Evolutionary conservation across 2,329 filamentous ascomycete genomes (phyloP).

Genomic region (Fusarium torreyae): DNA sequence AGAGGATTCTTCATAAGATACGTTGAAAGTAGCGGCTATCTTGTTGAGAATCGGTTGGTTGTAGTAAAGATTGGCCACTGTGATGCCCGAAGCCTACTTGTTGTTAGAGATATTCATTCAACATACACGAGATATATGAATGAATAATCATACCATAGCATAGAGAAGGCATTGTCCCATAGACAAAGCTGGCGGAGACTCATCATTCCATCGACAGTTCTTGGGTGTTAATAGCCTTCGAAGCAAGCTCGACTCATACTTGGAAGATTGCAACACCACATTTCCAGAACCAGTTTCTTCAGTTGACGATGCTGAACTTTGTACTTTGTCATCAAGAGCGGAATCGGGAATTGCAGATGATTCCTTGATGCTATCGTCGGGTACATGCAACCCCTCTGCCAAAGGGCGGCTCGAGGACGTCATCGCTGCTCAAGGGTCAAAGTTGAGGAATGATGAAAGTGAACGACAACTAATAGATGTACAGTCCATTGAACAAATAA

Average conservation of each 20-base stretch:
- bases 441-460: neutral
- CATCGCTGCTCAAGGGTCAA: conserved; percentile 15
- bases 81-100: conserved; percentile 71
- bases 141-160: conserved; percentile 66
- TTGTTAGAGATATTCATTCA: neutral
- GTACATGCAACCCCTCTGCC: conserved; percentile 1
- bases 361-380: conserved; percentile 26
- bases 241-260: conserved; percentile 45
- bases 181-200: conserved; percentile 77
- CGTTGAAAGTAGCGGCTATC: conserved; percentile 78
- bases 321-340: conserved; percentile 1
- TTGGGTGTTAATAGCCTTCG: conserved; percentile 65
- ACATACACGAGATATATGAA: too few species aligned
- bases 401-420: conserved; percentile 24
- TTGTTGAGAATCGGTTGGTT: conserved; percentile 85
- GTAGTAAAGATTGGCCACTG: conserved; percentile 87
- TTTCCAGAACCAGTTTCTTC: conserved; percentile 26
- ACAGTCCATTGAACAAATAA: neutral
- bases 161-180: conserved; percentile 79
- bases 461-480: neutral
- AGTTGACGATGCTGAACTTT: conserved; percentile 23
- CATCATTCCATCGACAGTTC: conserved; percentile 77
- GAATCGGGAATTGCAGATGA: conserved; percentile 9
- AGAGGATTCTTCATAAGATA: conserved; percentile 77
- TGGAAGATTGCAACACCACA: conserved; percentile 24